Percentiles rank a stretch among this genome's conserved stretches.
Evolutionary conservation across 116 monocot genomes (phyloP).

Genomic region (Trichopus zeylanicus): DNA sequence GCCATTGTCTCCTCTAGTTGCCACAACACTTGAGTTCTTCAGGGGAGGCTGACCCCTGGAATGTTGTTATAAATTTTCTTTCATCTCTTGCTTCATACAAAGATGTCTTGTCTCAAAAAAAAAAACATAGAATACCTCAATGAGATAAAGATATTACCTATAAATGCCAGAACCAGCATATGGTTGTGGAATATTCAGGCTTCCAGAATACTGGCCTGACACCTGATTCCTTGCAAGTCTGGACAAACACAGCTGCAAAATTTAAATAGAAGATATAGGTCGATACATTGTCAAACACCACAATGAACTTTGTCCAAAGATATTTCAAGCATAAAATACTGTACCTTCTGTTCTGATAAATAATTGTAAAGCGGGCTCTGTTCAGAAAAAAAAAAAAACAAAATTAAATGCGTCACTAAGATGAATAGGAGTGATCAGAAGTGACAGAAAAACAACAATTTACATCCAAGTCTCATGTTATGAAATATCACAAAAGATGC

Average conservation of each 20-base stretch:
- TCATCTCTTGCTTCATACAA: not conserved
- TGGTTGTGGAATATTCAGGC: conserved; percentile 12
- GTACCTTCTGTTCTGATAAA: conserved; percentile 70
- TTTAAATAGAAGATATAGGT: not conserved
- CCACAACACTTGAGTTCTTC: conserved; percentile 4
- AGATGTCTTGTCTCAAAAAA: not conserved
- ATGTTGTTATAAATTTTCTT: conserved; percentile 9
- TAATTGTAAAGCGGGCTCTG: conserved; percentile 96
- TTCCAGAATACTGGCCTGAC: conserved; percentile 73
- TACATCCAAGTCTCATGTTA: not conserved
- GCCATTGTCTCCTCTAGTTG: conserved; percentile 5
- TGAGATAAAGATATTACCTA: conserved; percentile 24
- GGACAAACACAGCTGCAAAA: conserved; percentile 56
- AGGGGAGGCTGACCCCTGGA: conserved; percentile 23
- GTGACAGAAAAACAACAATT: not conserved
- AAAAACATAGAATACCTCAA: not conserved
- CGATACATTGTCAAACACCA: not conserved
- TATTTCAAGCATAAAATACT: not conserved
- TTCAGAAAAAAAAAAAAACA: conserved; percentile 8
- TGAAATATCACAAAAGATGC: not conserved
- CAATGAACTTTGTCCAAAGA: not conserved
- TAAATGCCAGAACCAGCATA: conserved; percentile 20
- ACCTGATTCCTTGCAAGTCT: conserved; percentile 57
- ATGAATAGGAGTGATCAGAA: not conserved
- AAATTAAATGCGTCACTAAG: conserved; percentile 1